Conservation (phyloP, 1,139 yeast genomes). For the Casaregolazyma lundiana region DNA sequence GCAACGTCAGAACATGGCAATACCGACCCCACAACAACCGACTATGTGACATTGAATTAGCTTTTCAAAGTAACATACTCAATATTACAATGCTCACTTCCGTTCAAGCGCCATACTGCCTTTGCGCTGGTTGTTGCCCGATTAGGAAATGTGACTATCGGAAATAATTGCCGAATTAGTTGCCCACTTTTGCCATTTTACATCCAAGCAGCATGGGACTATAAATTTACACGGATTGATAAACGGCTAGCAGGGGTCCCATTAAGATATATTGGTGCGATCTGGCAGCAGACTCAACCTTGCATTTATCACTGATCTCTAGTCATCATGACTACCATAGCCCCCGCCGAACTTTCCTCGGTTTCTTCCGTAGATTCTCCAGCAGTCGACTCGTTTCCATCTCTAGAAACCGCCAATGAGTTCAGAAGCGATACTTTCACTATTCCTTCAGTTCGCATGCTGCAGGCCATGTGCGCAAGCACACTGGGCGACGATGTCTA, state of each 20-base stretch:
- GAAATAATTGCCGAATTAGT: not conserved
- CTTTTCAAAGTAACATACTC: not conserved
- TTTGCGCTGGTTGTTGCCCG: too few relatives aligned
- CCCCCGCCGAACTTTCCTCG: not conserved
- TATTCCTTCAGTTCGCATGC: constrained; percentile 78
- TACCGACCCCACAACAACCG: too few relatives aligned
- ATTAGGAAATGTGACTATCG: too few relatives aligned
- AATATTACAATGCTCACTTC: too few relatives aligned
- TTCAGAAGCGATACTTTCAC: constrained; percentile 76
- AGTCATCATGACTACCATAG: not conserved
- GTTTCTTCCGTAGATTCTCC: not conserved
- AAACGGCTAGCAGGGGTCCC: too few relatives aligned
- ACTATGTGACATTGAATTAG: not conserved
- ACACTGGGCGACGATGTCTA: constrained; percentile 86
- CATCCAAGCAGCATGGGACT: too few relatives aligned
- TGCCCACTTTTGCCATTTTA: too few relatives aligned
- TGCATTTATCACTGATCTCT: not conserved
- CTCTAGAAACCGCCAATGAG: not conserved
- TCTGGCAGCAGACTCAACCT: too few relatives aligned
- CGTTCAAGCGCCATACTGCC: too few relatives aligned
- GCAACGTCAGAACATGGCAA: too few relatives aligned
- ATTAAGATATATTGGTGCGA: too few relatives aligned
- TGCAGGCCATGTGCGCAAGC: constrained; percentile 54
- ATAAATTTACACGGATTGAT: too few relatives aligned
- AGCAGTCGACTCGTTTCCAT: not conserved